Base-by-base conservation (phyloP, 2,329 filamentous ascomycete genomes). In the Ceratocystis smalleyi region DNA sequence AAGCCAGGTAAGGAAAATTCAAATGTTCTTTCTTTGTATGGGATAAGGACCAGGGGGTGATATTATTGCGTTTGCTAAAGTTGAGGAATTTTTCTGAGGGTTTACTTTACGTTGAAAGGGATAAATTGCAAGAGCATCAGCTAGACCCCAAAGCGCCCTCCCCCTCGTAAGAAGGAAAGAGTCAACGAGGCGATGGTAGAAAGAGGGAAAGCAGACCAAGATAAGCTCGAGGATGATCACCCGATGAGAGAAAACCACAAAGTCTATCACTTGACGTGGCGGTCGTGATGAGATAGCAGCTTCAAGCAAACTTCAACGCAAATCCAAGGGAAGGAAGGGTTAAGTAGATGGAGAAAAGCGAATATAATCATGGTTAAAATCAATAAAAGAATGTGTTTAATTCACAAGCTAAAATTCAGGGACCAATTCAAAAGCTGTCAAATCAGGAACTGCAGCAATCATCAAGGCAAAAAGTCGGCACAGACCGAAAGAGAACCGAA, bases 401-500 rank as follows among this genome's bases (percentile, higher is more conserved):
- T 35, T 32, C 24, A 35, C 24, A 35, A 17, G 27, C 54, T 57
- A 30, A 57, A 35, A 57, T 57, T 24, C 54, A 57, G 54, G 54
- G 54, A 57, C 54, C 54, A 57, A 17, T 32, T 35, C 27, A 57
- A 57, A 40, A 57, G 54, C 54, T 57, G 54, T 57, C 54, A 57
- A 57, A 35, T 32, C 54, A 57, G 54, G 54, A 57, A 57, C 54
- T 24, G 54, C 54, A 35, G 24, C 15, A 24, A 30, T 35, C 54
- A 57, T 57, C 30, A 57, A 4, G 54, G 54, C 54, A 57, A 57
- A 51, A 51, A 57, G 54, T 57, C 54, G 35, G 54, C 54, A 57
- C 54, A 57, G 54, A 57, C 54, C 54, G 7, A 57, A n/a, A 24
- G 27, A 30, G 30, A 35, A 4, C 17, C 30, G 5, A 57, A 35